Base-by-base conservation (phyloP, 1,284 basidiomycete species). In the Fistulinella cinereoalba region DNA sequence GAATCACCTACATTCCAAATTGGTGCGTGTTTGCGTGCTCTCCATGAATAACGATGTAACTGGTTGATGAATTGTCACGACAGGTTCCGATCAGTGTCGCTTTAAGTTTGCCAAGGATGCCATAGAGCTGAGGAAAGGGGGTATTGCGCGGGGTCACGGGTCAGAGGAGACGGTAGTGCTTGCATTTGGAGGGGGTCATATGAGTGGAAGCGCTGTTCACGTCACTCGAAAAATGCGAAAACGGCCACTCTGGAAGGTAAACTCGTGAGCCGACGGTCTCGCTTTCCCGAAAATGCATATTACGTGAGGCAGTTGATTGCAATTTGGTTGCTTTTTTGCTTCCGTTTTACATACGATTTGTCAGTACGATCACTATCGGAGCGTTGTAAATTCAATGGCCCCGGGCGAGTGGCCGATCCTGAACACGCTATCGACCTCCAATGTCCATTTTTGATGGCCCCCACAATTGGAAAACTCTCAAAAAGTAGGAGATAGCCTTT, bases 41-140 rank as follows among this genome's bases (percentile, higher is more conserved):
- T 41, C 42, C 49, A 38, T 37, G 24, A 53, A 44, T 24, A 39
- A 16, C 29, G 37, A 47, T 38, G 32, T 25, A 27, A 39, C 43
- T 45, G 33, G 22, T 51, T 54, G 46, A 48, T 47, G 25, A 49
- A 45, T 54, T 49, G 59, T 47, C 22, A 40, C 37, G 28, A 34
- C 57, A 86, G 88, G 85, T 36, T 80, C 86, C 50, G 88, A 88
- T 68, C 90, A 92, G 63, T 79, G 82, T 50, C 83, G 91, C 41
- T 94, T 92, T 71, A 86, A 85, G 59, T 94, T 93, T 67, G 88
- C 90, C 11, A 93, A 93, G 68, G 87, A 90, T 53, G 88, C 83
- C 10, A 87, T 93, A 60, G 86, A 90, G 55, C 61, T 85, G 58
- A 77, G 91, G 55, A 93, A 90, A 67, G 75, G 74, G 52, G 80